Base-by-base conservation (phyloP, 305 asterid genomes). In the Coffea humblotiana region DNA sequence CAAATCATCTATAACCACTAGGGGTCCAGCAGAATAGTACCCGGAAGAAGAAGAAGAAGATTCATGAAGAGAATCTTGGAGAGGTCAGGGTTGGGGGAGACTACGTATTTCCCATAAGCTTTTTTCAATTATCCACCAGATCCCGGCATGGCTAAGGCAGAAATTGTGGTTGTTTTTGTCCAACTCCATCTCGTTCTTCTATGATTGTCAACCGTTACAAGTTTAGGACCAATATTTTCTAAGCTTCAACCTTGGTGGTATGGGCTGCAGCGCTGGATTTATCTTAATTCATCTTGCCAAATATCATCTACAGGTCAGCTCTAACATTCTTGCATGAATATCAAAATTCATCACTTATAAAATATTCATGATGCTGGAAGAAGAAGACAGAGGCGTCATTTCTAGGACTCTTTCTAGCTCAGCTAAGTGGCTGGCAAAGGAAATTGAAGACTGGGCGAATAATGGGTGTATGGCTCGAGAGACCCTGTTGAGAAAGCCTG, bases 161-260 rank as follows among this genome's bases (percentile, higher is more conserved):
- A 54, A 77, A 77, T 13, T 67, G 80, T 51, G 52, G 75, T 45
- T 6, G 67, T 45, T 77, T 77, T 35, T 65, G 75, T 54, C 80
- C 80, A 8, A 67, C 75, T 6, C 75, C 74, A 9, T 77, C 80
- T 2, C 75, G 67, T 27, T 90, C 94, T 8, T 89, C 95, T 0
- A 90, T 91, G 95, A 37, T 92, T 25, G 92, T 92, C 35, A 92
- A 91, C 56, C 95, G 86, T 66, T 92, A 92, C 84, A 91, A 92
- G 80, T 75, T 77, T n/a, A 52, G 80, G 1, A 67, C 75, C 4
- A 77, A 77, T 65, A 77, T 29, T 29, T 77, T 32, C 14, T 77
- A 52, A 77, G 80, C 75, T 77, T 67, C 73, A 75, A 69, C 4
- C 75, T 81, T 74, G 71, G 60, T 25, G 75, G 68, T 3, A 67